Base-by-base conservation (phyloP, 2,329 filamentous ascomycete genomes). In the Ramularia collo-cygni region DNA sequence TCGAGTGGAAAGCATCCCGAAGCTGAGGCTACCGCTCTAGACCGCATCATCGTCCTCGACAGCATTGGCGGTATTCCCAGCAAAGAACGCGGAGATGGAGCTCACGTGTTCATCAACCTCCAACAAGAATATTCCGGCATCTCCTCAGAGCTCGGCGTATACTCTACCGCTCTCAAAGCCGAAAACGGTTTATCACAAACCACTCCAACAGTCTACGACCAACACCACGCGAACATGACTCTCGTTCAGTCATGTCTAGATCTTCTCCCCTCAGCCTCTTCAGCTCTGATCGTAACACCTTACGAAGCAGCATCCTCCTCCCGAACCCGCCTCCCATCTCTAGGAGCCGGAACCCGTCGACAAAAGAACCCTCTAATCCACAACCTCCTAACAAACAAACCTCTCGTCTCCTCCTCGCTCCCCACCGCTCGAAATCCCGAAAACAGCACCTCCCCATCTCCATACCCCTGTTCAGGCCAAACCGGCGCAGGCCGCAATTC, bases 331-430 rank as follows among this genome's bases (percentile, higher is more conserved):
- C 8, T 51, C 37, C 13, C 51, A 15, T 48, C 45, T 4, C 48
- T 52, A 3, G 51, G 49, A 17, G 45, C 57, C 4, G 69, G 71
- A 35, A 78, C 75, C 38, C 70, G 74, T 61, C 67, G 74, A 62
- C 75, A 78, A 42, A 76, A 76, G 56, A 98, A 98, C 54, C 88
- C 89, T 0, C 70, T 98, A 1, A 92, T 98, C 32, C 88, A 98
- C 64, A 96, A 95, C 55, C 77, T 98, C 1, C 74, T 98, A 8
- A 98, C 92, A 2, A 92, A 98, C 64, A 93, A 95, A 56, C 90
- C 92, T 0, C 76, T 89, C 10, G 83, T 88, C 50, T 96, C 92
- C 1, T 92, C 92, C 1, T 98, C 92, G 1, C 70, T 98, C 0
- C 92, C 92, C 0, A 72, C 80, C 5, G 76, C 80, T 28, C 75